Evolutionary conservation across 306 rosid genomes (phyloP), one percentile per base, ranked within the genome.

Genomic region (Cercis canadensis): DNA sequence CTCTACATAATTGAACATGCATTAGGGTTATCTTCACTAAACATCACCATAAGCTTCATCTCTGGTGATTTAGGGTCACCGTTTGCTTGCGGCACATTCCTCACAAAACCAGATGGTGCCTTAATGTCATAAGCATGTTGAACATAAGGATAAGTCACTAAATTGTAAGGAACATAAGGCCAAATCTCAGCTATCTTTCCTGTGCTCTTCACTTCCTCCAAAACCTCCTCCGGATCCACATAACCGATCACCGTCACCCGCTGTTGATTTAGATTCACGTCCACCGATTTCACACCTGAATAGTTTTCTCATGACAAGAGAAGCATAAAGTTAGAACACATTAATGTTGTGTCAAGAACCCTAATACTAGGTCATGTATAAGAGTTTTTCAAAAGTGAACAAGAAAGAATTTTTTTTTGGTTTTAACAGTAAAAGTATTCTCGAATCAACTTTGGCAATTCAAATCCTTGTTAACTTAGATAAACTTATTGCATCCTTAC

Each of bases 31-130:
- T 92, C 97, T 73, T 92, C 97, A 31, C 90, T 88, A 32, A 92
- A 92, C 78, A 88, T 74, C 0, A 62, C 13, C 36, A 72, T 75
- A 44, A 84, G 70, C 80, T 87, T 82, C 80, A 88, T 83, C n/a
- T 90, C 97, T 0, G 87, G 72, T 0, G 89, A 87, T 44, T 84
- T 82, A 0, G 84, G 91, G 56, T 62, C 68, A 11, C 85, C 83
- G 0, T 60, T 14, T 0, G 96, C 88, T 46, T 88, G 88, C 16
- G 75, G 80, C 2, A 73, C 92, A 36, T 78, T 85, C 67, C 84
- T 87, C 1, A 93, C 98, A 29, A 80, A 90, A 11, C 98, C 98
- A 0, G 81, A 56, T 0, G 98, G 97, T 19, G 94, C 98, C 73
- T 82, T 87, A 18, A 78, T 77, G 87, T 93, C 98, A 64, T 90